A percentile compares a stretch with the other conserved stretches of the same genome.
These are phyloP conservation scores for Xenoacremonium recifei DNA, from an alignment of 2,329 filamentous ascomycete genomes.

Conservation along the genomic window DNA sequence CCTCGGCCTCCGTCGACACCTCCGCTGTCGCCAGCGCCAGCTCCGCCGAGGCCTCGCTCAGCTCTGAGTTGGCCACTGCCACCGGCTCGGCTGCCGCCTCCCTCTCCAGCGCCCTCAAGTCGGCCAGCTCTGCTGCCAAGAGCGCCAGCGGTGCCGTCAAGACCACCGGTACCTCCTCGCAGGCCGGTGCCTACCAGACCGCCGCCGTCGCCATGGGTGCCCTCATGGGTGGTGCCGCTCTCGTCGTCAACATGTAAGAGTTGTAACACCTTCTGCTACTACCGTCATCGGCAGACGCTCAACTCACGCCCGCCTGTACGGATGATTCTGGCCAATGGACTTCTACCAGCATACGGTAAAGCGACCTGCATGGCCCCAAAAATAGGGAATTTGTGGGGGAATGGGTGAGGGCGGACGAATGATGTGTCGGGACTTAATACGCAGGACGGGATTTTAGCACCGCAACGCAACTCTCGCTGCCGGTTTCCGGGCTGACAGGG, in stretches of 20 bases:
- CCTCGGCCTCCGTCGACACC: conserved; percentile 6
- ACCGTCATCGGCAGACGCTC: no score
- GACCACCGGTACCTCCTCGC: conserved; percentile 18
- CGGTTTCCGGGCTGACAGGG: no score
- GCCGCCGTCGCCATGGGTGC: conserved; percentile 45
- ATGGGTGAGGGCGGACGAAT: neutral
- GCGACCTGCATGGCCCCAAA: no score
- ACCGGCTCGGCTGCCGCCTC: conserved; percentile 16
- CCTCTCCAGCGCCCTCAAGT: conserved; percentile 14
- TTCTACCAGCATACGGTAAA: no score
- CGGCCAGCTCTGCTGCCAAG: conserved; percentile 15
- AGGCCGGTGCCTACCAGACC: conserved; percentile 35
- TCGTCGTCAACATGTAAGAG: conserved; percentile 44
- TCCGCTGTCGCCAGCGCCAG: conserved; percentile 18
- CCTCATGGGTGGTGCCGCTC: conserved; percentile 45
- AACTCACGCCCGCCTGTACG: no score
- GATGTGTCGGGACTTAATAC: conserved; percentile 9
- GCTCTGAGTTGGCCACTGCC: conserved; percentile 24
- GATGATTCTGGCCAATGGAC: no score
- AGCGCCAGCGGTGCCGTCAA: conserved; percentile 8
- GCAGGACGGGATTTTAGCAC: neutral
- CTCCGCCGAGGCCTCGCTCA: conserved; percentile 18
- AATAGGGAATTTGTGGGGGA: neutral
- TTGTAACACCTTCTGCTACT: no score
- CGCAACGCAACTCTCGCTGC: no score